A percentile compares a stretch with the other conserved stretches of the same genome.
phyloP scores from a whole-genome alignment of 2,329 filamentous ascomycete species.

The Simplicillium sp. region DNA sequence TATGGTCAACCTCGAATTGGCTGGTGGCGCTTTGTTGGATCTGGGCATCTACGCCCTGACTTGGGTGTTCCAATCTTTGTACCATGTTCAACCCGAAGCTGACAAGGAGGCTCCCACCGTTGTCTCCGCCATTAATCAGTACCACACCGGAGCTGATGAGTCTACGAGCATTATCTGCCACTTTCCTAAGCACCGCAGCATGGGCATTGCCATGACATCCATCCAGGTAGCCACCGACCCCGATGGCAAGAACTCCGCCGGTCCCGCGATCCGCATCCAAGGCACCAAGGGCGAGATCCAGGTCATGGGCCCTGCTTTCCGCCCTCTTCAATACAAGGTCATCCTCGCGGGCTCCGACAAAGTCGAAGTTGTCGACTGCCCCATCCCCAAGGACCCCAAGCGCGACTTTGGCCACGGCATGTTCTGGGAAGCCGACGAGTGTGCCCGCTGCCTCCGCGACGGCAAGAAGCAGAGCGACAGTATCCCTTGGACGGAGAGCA shows the following conservation, averaged over 20 bases:
- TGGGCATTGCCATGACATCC: slow-evolving; percentile 62
- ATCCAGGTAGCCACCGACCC: slow-evolving; percentile 54
- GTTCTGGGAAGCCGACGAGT: slow-evolving; percentile 84
- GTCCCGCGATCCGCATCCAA: slow-evolving; percentile 68
- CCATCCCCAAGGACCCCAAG: slow-evolving; percentile 40
- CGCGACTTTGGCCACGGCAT: slow-evolving; percentile 63
- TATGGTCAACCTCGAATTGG: slow-evolving; percentile 74
- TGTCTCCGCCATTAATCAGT: slow-evolving; percentile 60
- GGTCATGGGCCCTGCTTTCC: slow-evolving; percentile 62
- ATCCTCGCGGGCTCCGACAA: slow-evolving; percentile 41
- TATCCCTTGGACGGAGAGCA: slow-evolving; percentile 65
- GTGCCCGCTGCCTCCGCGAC: slow-evolving; percentile 63
- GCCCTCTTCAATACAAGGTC: slow-evolving; percentile 56
- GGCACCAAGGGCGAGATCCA: slow-evolving; percentile 76
- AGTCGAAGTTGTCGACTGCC: slow-evolving; percentile 41
- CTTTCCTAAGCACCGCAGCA: slow-evolving; percentile 60
- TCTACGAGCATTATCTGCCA: slow-evolving; percentile 67
- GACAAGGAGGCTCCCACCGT: slow-evolving; percentile 61
- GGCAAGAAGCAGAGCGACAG: slow-evolving; percentile 66
- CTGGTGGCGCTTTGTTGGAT: slow-evolving; percentile 75
- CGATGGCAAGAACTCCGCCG: slow-evolving; percentile 47
- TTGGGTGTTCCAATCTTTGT: slow-evolving; percentile 85
- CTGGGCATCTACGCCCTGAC: slow-evolving; percentile 83
- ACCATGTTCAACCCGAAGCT: slow-evolving; percentile 63
- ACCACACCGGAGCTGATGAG: slow-evolving; percentile 68